These are phyloP conservation scores for Talaromyces marneffei DNA, from an alignment of 2,329 filamentous ascomycete genomes.

Conservation along the genomic window DNA sequence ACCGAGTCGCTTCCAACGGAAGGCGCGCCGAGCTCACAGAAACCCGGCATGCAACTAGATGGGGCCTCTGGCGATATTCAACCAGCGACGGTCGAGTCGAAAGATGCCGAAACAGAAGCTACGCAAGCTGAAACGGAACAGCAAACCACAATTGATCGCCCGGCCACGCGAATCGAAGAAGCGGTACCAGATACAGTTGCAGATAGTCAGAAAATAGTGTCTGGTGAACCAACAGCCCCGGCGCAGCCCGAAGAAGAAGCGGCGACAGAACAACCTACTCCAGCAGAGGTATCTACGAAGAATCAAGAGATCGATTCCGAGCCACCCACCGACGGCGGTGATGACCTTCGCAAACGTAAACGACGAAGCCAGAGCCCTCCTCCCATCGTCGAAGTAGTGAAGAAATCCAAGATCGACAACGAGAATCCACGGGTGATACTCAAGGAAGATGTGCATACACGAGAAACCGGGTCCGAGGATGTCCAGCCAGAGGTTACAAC, in stretches of 20 bases:
- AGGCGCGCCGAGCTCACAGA: background rate
- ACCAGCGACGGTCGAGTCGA: background rate
- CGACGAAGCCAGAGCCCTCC: constrained; percentile 59
- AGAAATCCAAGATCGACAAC: constrained; percentile 50
- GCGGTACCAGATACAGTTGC: background rate
- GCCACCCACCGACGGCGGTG: constrained; percentile 30
- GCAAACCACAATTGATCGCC: background rate
- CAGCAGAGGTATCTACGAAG: constrained; percentile 19
- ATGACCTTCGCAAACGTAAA: constrained; percentile 61
- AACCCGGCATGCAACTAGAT: background rate
- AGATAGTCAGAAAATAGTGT: background rate
- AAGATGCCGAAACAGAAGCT: constrained; percentile 1
- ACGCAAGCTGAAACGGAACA: background rate
- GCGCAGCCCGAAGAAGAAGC: background rate
- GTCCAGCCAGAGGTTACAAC: background rate
- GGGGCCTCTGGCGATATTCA: background rate
- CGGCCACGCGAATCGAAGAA: background rate
- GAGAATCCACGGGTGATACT: constrained; percentile 34
- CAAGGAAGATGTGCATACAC: constrained; percentile 25
- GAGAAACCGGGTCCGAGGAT: background rate
- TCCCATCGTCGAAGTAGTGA: constrained; percentile 51
- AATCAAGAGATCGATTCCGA: constrained; percentile 26
- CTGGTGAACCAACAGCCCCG: background rate
- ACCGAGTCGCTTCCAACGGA: constrained; percentile 1
- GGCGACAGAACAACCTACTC: background rate